Conservation (phyloP, 345 rosid genomes). For the Gossypium arboreum region DNA sequence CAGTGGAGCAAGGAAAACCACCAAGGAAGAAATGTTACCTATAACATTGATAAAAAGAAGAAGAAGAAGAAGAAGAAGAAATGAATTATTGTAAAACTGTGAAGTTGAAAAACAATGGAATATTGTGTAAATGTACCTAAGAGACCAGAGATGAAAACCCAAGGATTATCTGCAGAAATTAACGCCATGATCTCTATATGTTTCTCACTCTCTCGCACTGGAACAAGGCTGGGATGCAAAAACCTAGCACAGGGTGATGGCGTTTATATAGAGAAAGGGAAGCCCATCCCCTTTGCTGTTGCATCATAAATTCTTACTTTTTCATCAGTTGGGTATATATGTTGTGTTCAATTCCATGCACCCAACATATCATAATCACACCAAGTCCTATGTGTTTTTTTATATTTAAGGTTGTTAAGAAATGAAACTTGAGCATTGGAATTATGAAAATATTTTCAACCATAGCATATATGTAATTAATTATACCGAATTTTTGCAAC, state of each 20-base stretch:
- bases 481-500: too few species aligned
- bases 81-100: neutral
- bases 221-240: neutral
- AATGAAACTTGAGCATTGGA: too few species aligned
- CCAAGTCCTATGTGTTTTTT: too few species aligned
- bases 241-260: neutral
- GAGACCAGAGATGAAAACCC: constrained; percentile 23
- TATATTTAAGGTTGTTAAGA: too few species aligned
- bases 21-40: constrained; percentile 32
- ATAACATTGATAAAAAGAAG: neutral
- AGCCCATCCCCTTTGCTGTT: neutral
- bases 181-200: constrained; percentile 11
- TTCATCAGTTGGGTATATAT: too few species aligned
- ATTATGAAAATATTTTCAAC: too few species aligned
- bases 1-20: constrained; percentile 38
- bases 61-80: neutral
- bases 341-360: too few species aligned
- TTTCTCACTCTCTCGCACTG: neutral
- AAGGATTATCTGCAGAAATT: constrained; percentile 19
- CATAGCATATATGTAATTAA: too few species aligned
- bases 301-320: neutral
- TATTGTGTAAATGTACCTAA: neutral
- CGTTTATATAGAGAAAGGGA: neutral
- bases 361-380: too few species aligned
- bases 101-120: neutral